Evolutionary conservation across 805 yeast species (phyloP).

Genomic region (Hanseniaspora lachancei): DNA sequence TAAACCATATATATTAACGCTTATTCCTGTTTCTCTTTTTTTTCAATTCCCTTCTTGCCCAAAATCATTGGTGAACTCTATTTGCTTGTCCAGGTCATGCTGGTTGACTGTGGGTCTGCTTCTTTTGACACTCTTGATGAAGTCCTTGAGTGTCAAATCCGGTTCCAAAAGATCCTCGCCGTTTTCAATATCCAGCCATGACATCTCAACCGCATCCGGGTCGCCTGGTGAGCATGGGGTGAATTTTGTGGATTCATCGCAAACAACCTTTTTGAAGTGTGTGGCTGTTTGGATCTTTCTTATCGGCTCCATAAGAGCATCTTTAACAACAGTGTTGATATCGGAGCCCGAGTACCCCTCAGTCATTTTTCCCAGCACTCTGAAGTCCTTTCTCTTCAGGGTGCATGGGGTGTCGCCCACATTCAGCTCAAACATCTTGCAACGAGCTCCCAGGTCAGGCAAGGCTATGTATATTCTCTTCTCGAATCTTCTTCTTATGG

Average conservation of each 20-base stretch:
- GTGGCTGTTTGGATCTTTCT: constrained; percentile 92
- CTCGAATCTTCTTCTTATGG: constrained; percentile 92
- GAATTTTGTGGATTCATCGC: constrained; percentile 29
- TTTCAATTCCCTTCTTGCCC: constrained; percentile 86
- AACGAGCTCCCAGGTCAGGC: constrained; percentile 87
- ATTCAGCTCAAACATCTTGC: constrained; percentile 86
- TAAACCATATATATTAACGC: neutral
- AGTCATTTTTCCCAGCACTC: constrained; percentile 77
- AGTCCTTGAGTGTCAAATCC: constrained; percentile 76
- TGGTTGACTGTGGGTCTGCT: constrained; percentile 92
- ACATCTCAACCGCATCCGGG: constrained; percentile 67
- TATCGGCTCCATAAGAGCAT: constrained; percentile 95
- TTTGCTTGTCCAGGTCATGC: constrained; percentile 67
- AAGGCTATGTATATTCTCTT: constrained; percentile 86
- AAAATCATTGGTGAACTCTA: constrained; percentile 81
- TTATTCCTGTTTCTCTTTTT: constrained; percentile 11
- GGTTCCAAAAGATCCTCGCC: constrained; percentile 88
- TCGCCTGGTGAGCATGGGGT: constrained; percentile 99
- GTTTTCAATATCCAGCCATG: constrained; percentile 74
- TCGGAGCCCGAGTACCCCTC: constrained; percentile 98
- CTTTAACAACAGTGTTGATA: constrained; percentile 90
- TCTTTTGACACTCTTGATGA: constrained; percentile 77
- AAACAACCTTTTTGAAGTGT: constrained; percentile 52
- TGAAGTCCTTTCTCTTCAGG: constrained; percentile 58
- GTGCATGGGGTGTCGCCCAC: constrained; percentile 82